Conservation (phyloP, 2,329 filamentous ascomycete genomes). For the Phialophora tarda region DNA sequence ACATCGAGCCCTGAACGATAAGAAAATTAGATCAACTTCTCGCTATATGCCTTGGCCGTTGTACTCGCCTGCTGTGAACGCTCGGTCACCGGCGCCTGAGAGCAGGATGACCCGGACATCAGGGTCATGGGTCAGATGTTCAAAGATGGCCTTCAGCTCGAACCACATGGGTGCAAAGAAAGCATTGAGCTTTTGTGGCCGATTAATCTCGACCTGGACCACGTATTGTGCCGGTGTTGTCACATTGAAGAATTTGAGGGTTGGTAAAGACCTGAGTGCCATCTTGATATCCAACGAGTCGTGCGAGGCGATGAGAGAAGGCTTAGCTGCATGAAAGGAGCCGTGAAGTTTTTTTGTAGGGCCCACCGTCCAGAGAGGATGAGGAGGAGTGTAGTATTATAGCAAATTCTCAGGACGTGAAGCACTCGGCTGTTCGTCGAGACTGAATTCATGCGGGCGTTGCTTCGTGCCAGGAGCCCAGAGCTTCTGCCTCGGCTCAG, state of each 20-base stretch:
- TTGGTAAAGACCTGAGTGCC: conserved; percentile 19
- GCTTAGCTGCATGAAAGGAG: not conserved
- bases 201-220: conserved; percentile 90
- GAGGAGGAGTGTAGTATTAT: not conserved
- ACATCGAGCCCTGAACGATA: conserved; percentile 74
- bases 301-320: not conserved
- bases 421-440: not conserved
- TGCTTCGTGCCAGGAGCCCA: not conserved
- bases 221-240: conserved; percentile 74
- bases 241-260: conserved; percentile 70
- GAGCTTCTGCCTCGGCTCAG: not conserved
- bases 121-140: conserved; percentile 71
- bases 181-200: conserved; percentile 84
- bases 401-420: not conserved
- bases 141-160: conserved; percentile 76
- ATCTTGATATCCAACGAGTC: conserved; percentile 10
- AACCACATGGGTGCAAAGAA: conserved; percentile 85
- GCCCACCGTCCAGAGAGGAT: not conserved
- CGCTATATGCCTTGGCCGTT: not conserved
- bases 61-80: conserved; percentile 67
- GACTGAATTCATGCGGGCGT: not conserved
- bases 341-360: not conserved
- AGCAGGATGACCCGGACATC: conserved; percentile 78
- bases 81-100: conserved; percentile 78
- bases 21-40: conserved; percentile 2